Percentiles rank a stretch among this genome's conserved stretches.
Evolutionary conservation across 2,329 filamentous ascomycete species (phyloP).

Genomic region (Monosporascus sp.): DNA sequence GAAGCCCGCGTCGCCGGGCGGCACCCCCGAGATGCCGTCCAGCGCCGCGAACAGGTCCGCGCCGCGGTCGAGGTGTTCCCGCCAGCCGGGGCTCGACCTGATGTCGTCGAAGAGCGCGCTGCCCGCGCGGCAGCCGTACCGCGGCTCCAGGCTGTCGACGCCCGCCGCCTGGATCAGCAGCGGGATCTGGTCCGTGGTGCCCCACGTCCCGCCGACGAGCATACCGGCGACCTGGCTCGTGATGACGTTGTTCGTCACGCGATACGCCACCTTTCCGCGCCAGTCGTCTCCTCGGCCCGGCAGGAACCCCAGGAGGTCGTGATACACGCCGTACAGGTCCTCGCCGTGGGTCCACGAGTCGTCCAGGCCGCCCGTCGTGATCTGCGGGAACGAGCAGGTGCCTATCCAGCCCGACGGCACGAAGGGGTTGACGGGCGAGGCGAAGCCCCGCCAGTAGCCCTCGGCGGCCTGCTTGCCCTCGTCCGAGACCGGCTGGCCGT

Average conservation of each 20-base stretch:
- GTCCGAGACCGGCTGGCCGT: conserved; percentile 49
- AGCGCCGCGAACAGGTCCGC: conserved; percentile 50
- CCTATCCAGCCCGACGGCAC: conserved; percentile 61
- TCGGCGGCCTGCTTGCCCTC: conserved; percentile 28
- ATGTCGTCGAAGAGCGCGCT: conserved; percentile 36
- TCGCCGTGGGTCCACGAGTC: conserved; percentile 71
- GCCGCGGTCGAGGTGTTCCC: conserved; percentile 54
- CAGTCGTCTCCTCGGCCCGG: conserved; percentile 42
- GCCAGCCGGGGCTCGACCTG: conserved; percentile 51
- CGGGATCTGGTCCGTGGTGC: conserved; percentile 32
- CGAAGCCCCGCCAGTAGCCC: conserved; percentile 62
- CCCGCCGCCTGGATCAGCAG: conserved; percentile 47
- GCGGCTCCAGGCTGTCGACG: conserved; percentile 69
- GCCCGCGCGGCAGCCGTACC: conserved; percentile 59
- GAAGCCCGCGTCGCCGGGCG: conserved; percentile 51
- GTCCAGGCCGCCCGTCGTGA: conserved; percentile 64
- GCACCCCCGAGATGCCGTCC: conserved; percentile 64
- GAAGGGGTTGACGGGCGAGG: conserved; percentile 61
- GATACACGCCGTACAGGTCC: conserved; percentile 75
- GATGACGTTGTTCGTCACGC: conserved; percentile 78
- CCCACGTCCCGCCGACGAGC: conserved; percentile 67
- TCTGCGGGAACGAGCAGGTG: conserved; percentile 76
- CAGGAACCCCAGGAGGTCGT: conserved; percentile 61
- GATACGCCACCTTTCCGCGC: conserved; percentile 48
- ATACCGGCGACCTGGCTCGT: conserved; percentile 76